A percentile compares a stretch with the other conserved stretches of the same genome.
Conservation (phyloP, 306 rosid species). For the Medicago arabica region DNA sequence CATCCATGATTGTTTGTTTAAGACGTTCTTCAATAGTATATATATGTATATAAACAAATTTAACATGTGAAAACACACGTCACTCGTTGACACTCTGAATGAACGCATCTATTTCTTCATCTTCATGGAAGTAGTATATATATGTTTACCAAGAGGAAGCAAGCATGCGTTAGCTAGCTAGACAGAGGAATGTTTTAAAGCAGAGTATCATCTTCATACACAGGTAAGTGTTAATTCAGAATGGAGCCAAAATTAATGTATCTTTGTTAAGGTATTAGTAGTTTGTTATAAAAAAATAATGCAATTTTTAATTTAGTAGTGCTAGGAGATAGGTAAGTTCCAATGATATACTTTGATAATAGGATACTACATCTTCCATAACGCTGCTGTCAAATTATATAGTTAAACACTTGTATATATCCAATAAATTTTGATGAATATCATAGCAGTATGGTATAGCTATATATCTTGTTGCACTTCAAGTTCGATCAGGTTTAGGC, state of each 20-base stretch:
- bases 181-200: not conserved
- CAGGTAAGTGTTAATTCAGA: not conserved
- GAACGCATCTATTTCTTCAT: not conserved
- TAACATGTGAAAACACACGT: not conserved
- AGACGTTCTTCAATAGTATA: not conserved
- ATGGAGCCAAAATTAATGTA: not conserved
- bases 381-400: too few relatives aligned
- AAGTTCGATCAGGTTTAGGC: too few relatives aligned
- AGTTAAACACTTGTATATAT: too few relatives aligned
- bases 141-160: not conserved
- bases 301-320: too few relatives aligned
- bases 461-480: not conserved
- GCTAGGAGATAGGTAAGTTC: too few relatives aligned
- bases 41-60: not conserved
- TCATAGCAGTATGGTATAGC: too few relatives aligned
- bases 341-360: too few relatives aligned
- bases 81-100: constrained; percentile 4
- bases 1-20: constrained; percentile 22
- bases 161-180: not conserved
- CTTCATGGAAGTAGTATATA: not conserved
- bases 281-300: too few relatives aligned
- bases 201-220: not conserved
- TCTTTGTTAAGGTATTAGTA: too few relatives aligned
- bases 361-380: too few relatives aligned
- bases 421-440: too few relatives aligned